Percentiles rank a stretch among this genome's conserved stretches.
These are phyloP conservation scores for Lentinula lateritia DNA, from an alignment of 768 basidiomycete species.

Conservation along the genomic window DNA sequence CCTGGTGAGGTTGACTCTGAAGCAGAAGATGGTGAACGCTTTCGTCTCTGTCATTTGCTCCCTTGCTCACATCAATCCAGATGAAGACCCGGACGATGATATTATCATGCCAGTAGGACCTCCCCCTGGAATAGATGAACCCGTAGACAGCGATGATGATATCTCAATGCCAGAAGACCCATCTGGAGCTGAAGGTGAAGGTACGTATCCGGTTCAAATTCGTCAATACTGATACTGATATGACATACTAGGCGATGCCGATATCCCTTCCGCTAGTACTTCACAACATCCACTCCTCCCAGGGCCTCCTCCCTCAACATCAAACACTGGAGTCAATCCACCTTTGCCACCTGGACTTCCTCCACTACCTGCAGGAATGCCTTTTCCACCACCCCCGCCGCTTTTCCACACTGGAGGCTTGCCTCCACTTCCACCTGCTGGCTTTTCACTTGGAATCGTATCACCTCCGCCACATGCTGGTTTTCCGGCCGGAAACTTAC, in stretches of 20 bases:
- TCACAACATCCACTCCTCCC: conserved; percentile 11
- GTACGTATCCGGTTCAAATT: conserved; percentile 11
- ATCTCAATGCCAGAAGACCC: conserved; percentile 87
- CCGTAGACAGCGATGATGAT: conserved; percentile 67
- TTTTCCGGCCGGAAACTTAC: conserved; percentile 9
- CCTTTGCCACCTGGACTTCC: conserved; percentile 11
- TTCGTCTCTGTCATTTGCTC: not conserved
- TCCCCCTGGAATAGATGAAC: conserved; percentile 48
- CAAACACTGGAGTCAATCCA: conserved; percentile 11
- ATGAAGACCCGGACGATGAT: conserved; percentile 59
- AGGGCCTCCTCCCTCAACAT: conserved; percentile 7
- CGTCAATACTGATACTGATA: not conserved
- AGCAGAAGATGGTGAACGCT: conserved; percentile 43
- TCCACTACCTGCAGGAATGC: conserved; percentile 2
- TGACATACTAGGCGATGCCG: not conserved
- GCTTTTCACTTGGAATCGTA: conserved; percentile 16
- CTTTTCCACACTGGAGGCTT: conserved; percentile 22
- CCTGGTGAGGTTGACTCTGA: conserved; percentile 63
- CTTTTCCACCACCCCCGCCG: conserved; percentile 14
- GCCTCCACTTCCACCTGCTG: conserved; percentile 22
- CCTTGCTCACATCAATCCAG: conserved; percentile 8
- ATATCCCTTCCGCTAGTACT: not conserved
- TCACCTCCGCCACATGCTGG: conserved; percentile 17
- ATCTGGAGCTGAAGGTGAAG: conserved; percentile 36
- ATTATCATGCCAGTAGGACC: conserved; percentile 61